Evolutionary conservation across 139 green algal species (phyloP).

Genomic region (Eudorina sp.): DNA sequence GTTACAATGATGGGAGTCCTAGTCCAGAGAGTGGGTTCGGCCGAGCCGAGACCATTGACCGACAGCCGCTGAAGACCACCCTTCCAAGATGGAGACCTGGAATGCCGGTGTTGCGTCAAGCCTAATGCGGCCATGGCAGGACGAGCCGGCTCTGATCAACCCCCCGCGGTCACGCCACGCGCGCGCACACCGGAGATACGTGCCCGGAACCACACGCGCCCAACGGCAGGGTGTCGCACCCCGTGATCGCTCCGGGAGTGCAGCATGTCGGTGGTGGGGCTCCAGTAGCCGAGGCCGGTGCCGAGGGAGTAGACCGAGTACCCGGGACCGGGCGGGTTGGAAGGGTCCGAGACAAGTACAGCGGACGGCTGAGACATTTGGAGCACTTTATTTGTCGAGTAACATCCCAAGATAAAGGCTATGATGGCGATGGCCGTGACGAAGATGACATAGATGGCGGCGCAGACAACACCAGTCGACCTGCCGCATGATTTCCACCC

Average conservation of each 20-base stretch:
- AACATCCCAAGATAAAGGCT: conserved; percentile 29
- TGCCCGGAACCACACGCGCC: not conserved
- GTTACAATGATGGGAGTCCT: no score
- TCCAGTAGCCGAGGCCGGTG: conserved; percentile 44
- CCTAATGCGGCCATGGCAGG: no score
- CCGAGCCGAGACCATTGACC: no score
- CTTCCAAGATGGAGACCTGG: no score
- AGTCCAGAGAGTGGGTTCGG: no score
- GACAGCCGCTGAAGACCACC: no score
- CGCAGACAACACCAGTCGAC: not conserved
- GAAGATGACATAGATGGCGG: not conserved
- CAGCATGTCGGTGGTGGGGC: conserved; percentile 29
- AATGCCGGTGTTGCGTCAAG: no score
- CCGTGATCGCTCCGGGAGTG: conserved; percentile 51
- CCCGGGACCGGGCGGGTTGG: not conserved
- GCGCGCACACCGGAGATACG: not conserved
- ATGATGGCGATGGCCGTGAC: conserved; percentile 30
- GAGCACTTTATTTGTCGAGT: not conserved
- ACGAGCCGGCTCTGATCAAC: no score
- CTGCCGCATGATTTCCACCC: not conserved
- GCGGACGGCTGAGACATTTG: not conserved
- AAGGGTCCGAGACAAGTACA: not conserved
- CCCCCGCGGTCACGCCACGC: no score
- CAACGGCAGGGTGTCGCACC: not conserved
- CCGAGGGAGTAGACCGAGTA: conserved; percentile 23